These are phyloP conservation scores for Chaetomium fimeti DNA, from an alignment of 495 filamentous ascomycete species.

Conservation along the genomic window DNA sequence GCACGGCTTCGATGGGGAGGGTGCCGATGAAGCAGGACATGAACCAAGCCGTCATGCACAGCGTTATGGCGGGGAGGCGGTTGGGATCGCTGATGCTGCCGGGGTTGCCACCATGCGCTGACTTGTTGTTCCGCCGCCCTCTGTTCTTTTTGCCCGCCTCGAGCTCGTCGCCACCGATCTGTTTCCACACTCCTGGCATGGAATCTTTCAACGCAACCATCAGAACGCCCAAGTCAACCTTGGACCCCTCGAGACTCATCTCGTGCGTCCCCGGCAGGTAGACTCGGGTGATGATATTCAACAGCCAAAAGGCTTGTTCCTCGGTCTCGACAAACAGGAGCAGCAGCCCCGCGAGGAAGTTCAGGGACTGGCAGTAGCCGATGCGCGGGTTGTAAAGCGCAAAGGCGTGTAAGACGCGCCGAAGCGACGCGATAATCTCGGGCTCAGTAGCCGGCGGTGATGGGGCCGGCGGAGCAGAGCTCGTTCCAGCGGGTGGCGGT, in stretches of 20 bases:
- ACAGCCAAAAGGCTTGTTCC: constrained; percentile 91
- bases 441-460: constrained; percentile 58
- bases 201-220: constrained; percentile 81
- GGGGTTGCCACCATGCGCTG: constrained; percentile 20
- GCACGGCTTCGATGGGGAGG: constrained; percentile 81
- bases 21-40: constrained; percentile 96
- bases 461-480: constrained; percentile 1
- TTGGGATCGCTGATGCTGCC: constrained; percentile 39
- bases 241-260: constrained; percentile 85
- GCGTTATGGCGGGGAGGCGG: constrained; percentile 81
- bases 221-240: constrained; percentile 90
- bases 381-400: constrained; percentile 83
- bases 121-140: constrained; percentile 19
- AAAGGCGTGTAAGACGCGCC: constrained; percentile 85
- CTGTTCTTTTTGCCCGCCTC: constrained; percentile 50
- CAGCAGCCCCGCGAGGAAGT: constrained; percentile 95
- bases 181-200: constrained; percentile 83
- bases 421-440: constrained; percentile 72
- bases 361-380: constrained; percentile 95
- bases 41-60: constrained; percentile 96
- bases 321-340: constrained; percentile 83
- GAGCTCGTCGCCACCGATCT: constrained; percentile 74
- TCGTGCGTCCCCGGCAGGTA: constrained; percentile 94
- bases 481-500: constrained; percentile 17
- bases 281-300: constrained; percentile 83